Conservation (phyloP, 2,329 filamentous ascomycete genomes). For the Aplosporella prunicola region DNA sequence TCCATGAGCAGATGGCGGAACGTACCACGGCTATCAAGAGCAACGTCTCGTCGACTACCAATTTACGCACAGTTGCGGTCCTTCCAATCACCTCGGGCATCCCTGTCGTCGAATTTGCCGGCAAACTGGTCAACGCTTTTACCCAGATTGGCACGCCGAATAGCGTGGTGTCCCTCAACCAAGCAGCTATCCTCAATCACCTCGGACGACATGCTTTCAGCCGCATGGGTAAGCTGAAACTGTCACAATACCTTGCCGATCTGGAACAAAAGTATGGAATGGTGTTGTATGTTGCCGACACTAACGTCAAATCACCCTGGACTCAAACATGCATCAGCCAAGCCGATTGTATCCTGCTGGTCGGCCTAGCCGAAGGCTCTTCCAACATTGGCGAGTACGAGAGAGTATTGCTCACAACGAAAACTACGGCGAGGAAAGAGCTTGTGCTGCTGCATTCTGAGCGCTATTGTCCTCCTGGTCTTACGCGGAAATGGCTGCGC, state of each 20-base stretch:
- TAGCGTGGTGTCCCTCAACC: conserved; percentile 84
- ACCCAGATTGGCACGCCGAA: conserved; percentile 82
- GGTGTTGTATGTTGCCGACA: conserved; percentile 92
- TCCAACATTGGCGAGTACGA: conserved; percentile 93
- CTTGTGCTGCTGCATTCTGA: conserved; percentile 84
- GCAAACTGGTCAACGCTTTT: conserved; percentile 75
- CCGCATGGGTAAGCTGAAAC: conserved; percentile 90
- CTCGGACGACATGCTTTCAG: conserved; percentile 93
- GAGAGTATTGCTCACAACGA: conserved; percentile 89
- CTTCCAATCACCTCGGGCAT: conserved; percentile 85
- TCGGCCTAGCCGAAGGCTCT: conserved; percentile 83
- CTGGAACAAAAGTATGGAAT: conserved; percentile 95
- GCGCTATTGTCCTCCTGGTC: conserved; percentile 71
- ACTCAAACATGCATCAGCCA: conserved; percentile 96
- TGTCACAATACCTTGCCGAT: conserved; percentile 92
- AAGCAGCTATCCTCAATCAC: conserved; percentile 88
- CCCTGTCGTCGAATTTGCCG: conserved; percentile 91
- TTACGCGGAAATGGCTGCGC: conserved; percentile 76
- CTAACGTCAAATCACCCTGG: conserved; percentile 94
- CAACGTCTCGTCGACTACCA: conserved; percentile 75
- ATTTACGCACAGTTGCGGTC: conserved; percentile 85
- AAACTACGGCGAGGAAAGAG: conserved; percentile 90
- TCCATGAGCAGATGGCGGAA: conserved; percentile 57
- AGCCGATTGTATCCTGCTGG: conserved; percentile 88
- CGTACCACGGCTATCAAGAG: conserved; percentile 46